Evolutionary conservation across 192 early-diverging fungal genomes (phyloP), one percentile per base, ranked within the genome.

Genomic region (Dissophora globulifera): DNA sequence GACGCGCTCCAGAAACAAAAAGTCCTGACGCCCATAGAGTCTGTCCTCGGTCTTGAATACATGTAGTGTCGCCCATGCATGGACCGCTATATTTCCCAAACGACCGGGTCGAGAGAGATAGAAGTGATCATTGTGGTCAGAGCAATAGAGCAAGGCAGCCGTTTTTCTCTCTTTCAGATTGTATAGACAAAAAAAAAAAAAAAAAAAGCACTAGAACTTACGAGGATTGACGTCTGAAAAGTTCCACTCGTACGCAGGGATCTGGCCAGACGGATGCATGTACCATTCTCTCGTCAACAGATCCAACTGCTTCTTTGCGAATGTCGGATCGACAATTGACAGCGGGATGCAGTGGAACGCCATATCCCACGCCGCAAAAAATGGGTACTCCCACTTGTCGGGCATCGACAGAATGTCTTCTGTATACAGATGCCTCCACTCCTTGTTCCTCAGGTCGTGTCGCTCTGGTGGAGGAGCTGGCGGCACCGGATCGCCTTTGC

Each of bases 331-430:
- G 3, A 76, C 53, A 49, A 76, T 47, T 1, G 72, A 60, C 27
- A 76, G 22, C 6, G 72, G 72, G 46, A 76, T 76, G 4, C 55
- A 35, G 22, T 76, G 72, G 30, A 76, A 76, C 6, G 72, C 72
- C 57, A 62, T 62, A 19, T 76, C 72, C 72, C 72, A 76, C 17
- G 72, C 63, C 0, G 72, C 72, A 67, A 76, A 76, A 40, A 76
- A 76, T n/a, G 72, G 72, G 31, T 76, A 76, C 46, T 76, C 72
- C 72, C 72, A 76, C 29, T 76, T 76, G 57, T 76, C 72, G 0
- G 72, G 72, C 72, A 76, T 76, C 4, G 72, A 76, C 27, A 76
- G 10, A 22, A 76, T 61, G 19, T 76, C 64, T n/a, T 76, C 72
- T 15, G 67, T 67, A 48, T 67, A 76, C 43, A 76, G 1, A 27